Conservation (phyloP, 495 filamentous ascomycete genomes). For the Bacidia gigantensis region DNA sequence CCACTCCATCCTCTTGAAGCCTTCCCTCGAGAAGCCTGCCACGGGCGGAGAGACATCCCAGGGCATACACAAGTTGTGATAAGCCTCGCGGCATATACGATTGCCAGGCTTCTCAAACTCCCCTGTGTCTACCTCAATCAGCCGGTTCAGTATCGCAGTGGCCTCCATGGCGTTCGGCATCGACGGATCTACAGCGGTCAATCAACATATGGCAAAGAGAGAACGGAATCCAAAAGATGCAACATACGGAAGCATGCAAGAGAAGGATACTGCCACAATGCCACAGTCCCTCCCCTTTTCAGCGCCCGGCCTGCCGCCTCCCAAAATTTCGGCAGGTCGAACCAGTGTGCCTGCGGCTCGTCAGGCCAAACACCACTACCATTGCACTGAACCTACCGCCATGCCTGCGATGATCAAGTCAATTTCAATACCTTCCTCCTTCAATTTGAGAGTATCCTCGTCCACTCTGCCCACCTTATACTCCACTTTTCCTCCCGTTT, state of each 20-base stretch:
- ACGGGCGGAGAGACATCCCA: constrained; percentile 30
- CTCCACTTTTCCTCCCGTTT: constrained; percentile 21
- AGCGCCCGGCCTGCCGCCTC: constrained; percentile 32
- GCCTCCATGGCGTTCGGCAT: constrained; percentile 24
- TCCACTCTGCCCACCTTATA: constrained; percentile 36
- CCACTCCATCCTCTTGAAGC: constrained; percentile 34
- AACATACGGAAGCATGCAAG: constrained; percentile 10
- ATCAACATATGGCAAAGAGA: not conserved
- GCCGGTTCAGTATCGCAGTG: constrained; percentile 21
- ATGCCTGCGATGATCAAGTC: constrained; percentile 40
- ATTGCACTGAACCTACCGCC: constrained; percentile 21
- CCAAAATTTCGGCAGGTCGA: constrained; percentile 45
- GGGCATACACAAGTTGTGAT: constrained; percentile 34
- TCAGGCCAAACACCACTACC: not conserved
- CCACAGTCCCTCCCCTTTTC: constrained; percentile 42
- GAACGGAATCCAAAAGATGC: not conserved
- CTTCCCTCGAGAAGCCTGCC: constrained; percentile 25
- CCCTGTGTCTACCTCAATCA: constrained; percentile 21
- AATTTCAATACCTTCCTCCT: constrained; percentile 22
- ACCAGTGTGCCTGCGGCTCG: constrained; percentile 40
- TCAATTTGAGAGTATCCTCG: constrained; percentile 16
- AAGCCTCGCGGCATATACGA: constrained; percentile 22
- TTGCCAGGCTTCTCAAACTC: constrained; percentile 29
- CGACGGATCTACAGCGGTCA: constrained; percentile 18
- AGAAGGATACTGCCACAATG: constrained; percentile 30